phyloP scores from a whole-genome alignment of 2,329 filamentous ascomycete genomes.

The Pseudogymnoascus sp. region DNA sequence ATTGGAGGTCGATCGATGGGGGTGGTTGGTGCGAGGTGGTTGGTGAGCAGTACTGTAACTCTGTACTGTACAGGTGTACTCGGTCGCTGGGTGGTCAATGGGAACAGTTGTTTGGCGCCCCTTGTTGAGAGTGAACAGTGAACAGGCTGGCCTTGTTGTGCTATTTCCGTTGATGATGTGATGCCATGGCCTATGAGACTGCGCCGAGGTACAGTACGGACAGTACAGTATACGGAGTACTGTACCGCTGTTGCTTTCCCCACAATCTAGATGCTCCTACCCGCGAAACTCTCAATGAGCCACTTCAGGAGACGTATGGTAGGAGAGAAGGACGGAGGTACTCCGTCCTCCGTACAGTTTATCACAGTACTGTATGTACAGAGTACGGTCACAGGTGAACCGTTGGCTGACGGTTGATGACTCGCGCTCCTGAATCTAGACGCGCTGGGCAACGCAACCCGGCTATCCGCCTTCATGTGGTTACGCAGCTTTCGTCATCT shows the following conservation, averaged over 20 bases:
- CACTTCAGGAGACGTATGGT: neutral
- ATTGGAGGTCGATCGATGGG: neutral
- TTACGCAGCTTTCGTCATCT: slow-evolving; percentile 5
- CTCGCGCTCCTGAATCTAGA: neutral
- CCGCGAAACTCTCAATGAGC: neutral
- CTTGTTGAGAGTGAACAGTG: neutral
- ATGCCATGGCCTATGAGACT: neutral
- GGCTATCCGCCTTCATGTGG: slow-evolving; percentile 4
- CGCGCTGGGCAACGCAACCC: neutral
- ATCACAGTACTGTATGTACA: neutral
- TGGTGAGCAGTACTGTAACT: neutral
- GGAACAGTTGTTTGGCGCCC: neutral
- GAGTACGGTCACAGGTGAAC: neutral
- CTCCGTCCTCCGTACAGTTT: neutral
- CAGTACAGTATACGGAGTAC: too few species aligned
- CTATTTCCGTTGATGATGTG: neutral
- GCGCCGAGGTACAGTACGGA: neutral
- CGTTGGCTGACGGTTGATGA: neutral
- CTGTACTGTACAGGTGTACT: neutral
- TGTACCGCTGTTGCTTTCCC: neutral
- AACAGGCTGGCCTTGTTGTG: neutral
- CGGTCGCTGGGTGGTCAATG: slow-evolving; percentile 7
- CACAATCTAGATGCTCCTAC: neutral
- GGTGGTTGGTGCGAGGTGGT: neutral
- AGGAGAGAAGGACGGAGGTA: neutral